phyloP scores from a whole-genome alignment of 2,329 filamentous ascomycete species.

The Exophiala lecanii-corni region DNA sequence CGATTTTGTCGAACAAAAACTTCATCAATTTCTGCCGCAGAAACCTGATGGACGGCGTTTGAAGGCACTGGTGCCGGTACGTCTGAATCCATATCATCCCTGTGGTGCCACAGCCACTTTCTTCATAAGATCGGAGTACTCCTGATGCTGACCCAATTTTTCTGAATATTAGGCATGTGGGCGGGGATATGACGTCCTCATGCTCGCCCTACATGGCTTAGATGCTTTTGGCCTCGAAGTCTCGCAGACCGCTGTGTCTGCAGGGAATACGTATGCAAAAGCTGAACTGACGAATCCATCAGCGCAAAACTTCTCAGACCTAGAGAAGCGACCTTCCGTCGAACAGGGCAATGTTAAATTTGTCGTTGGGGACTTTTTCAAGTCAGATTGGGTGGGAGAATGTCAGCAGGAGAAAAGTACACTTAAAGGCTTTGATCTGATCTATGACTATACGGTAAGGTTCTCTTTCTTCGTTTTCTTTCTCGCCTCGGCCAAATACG shows the following conservation, averaged over 20 bases:
- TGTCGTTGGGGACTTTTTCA: constrained; percentile 64
- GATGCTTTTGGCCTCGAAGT: constrained; percentile 31
- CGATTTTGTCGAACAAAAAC: constrained; percentile 28
- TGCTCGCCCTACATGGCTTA: constrained; percentile 32
- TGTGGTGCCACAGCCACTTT: background rate
- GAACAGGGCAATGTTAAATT: constrained; percentile 49
- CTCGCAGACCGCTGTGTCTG: constrained; percentile 26
- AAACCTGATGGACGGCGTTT: constrained; percentile 23
- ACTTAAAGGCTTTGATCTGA: constrained; percentile 55
- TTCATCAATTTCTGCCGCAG: constrained; percentile 18
- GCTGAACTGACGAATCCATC: constrained; percentile 20
- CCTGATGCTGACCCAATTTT: constrained; percentile 1
- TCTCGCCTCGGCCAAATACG: constrained; percentile 1
- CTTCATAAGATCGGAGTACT: background rate
- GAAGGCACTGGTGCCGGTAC: constrained; percentile 31
- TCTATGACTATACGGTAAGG: constrained; percentile 60
- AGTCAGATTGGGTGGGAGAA: constrained; percentile 49
- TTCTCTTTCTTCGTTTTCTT: background rate
- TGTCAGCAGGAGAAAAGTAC: constrained; percentile 25
- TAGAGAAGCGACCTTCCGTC: background rate
- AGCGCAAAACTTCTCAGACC: constrained; percentile 23
- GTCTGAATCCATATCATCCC: background rate
- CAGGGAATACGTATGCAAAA: constrained; percentile 24
- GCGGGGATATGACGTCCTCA: constrained; percentile 32
- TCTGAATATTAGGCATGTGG: constrained; percentile 29